Evolutionary conservation across 192 early-diverging fungal species (phyloP).

Genomic region (Thamnidium elegans): DNA sequence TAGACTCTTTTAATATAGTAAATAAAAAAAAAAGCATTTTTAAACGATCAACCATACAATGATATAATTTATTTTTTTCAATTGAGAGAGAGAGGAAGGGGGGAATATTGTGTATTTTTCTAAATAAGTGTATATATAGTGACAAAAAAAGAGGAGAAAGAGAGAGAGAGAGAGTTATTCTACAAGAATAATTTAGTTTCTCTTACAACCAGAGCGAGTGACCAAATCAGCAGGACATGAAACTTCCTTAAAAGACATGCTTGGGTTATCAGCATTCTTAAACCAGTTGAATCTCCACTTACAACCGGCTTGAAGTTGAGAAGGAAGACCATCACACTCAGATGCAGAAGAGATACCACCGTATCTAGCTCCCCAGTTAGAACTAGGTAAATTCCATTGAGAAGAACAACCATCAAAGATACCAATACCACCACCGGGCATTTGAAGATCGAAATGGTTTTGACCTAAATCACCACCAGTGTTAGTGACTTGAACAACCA

Average conservation of each 20-base stretch:
- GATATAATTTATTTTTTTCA: too few species aligned
- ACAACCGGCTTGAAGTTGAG: constrained; percentile 25
- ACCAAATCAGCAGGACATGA: constrained; percentile 17
- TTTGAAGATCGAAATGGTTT: constrained; percentile 30
- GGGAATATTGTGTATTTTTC: too few species aligned
- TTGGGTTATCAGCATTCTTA: constrained; percentile 25
- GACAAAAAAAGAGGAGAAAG: not conserved
- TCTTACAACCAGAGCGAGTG: constrained; percentile 18
- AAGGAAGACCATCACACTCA: constrained; percentile 17
- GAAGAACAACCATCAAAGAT: constrained; percentile 25
- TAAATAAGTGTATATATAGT: too few species aligned
- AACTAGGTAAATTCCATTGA: constrained; percentile 18
- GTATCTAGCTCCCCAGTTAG: constrained; percentile 22
- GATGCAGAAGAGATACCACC: constrained; percentile 19
- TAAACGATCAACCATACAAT: too few species aligned
- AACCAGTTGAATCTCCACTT: constrained; percentile 33
- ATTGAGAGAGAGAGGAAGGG: too few species aligned
- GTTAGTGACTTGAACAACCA: constrained; percentile 34
- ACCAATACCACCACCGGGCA: constrained; percentile 34
- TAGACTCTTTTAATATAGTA: too few species aligned
- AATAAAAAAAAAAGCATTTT: too few species aligned
- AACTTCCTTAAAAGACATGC: constrained; percentile 24
- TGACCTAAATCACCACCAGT: constrained; percentile 27
- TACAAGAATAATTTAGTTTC: constrained; percentile 6
- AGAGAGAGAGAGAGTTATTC: not conserved